A percentile compares a stretch with the other conserved stretches of the same genome.
These are phyloP conservation scores for Fusarium subtropicale DNA, from an alignment of 2,329 filamentous ascomycete genomes.

Conservation along the genomic window DNA sequence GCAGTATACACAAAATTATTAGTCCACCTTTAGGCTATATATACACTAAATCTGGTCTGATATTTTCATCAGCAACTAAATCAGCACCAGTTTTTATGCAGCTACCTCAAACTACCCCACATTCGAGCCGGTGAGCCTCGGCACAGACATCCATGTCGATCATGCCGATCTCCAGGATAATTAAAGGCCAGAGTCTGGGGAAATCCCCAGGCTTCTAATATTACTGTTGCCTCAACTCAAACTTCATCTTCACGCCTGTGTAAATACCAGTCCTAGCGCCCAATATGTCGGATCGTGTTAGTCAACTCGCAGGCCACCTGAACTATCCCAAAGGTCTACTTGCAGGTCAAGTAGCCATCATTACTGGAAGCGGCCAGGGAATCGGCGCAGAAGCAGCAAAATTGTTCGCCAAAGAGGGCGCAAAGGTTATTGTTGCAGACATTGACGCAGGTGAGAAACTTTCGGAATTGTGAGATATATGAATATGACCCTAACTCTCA, in stretches of 20 bases:
- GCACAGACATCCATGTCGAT: conserved; percentile 31
- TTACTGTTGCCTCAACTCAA: background rate
- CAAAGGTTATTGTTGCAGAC: conserved; percentile 85
- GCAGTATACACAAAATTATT: no score
- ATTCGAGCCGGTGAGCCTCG: conserved; percentile 46
- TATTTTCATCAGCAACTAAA: no score
- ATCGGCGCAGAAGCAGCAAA: conserved; percentile 87
- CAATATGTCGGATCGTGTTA: conserved; percentile 68
- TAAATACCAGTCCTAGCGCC: background rate
- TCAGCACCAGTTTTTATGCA: no score
- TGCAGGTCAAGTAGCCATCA: conserved; percentile 83
- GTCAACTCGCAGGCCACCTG: conserved; percentile 81
- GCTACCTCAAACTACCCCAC: conserved; percentile 40
- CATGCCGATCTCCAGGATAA: conserved; percentile 11
- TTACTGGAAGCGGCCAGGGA: conserved; percentile 87
- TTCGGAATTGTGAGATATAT: fast-evolving
- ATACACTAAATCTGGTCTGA: no score
- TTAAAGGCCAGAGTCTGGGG: conserved; percentile 21
- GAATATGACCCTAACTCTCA: background rate
- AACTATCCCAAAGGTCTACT: conserved; percentile 86
- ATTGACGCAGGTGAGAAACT: conserved; percentile 74
- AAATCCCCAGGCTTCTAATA: background rate
- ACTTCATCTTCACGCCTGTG: background rate
- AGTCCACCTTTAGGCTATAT: no score
- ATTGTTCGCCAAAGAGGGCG: conserved; percentile 88